These are phyloP conservation scores for Thalassiosira sp. DNA, from an alignment of 352 stramenopile species.

Conservation along the genomic window DNA sequence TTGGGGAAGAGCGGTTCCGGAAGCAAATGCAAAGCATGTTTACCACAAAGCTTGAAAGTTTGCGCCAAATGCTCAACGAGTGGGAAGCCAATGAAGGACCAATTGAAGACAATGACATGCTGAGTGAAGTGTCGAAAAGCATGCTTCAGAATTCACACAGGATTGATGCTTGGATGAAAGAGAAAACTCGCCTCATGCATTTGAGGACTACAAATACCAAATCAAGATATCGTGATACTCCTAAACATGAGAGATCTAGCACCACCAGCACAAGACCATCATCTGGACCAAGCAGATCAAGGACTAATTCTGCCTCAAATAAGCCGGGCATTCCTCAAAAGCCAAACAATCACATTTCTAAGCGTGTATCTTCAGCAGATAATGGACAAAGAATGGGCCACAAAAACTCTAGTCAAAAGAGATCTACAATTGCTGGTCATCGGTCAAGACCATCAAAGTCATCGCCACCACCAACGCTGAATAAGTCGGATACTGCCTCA, in stretches of 20 bases:
- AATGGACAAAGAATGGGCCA: neutral
- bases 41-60: conserved; percentile 63
- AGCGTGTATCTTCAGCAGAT: conserved; percentile 7
- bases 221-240: conserved; percentile 15
- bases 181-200: conserved; percentile 78
- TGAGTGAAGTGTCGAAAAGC: conserved; percentile 76
- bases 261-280: conserved; percentile 1
- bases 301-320: neutral
- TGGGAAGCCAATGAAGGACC: conserved; percentile 65
- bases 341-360: neutral
- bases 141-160: conserved; percentile 71
- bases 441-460: conserved; percentile 11
- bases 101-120: conserved; percentile 63
- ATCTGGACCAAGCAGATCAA: neutral
- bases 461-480: neutral
- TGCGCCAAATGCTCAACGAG: conserved; percentile 57
- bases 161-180: conserved; percentile 70
- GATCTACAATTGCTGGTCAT: conserved; percentile 21
- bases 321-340: neutral
- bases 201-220: conserved; percentile 63
- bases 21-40: conserved; percentile 82
- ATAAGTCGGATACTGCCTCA: neutral
- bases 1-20: conserved; percentile 77
- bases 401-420: conserved; percentile 8
- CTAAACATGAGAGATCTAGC: neutral